Evolutionary conservation across 2,329 filamentous ascomycete genomes (phyloP), one percentile per base, ranked within the genome.

Genomic region (Hypoxylon sp.): DNA sequence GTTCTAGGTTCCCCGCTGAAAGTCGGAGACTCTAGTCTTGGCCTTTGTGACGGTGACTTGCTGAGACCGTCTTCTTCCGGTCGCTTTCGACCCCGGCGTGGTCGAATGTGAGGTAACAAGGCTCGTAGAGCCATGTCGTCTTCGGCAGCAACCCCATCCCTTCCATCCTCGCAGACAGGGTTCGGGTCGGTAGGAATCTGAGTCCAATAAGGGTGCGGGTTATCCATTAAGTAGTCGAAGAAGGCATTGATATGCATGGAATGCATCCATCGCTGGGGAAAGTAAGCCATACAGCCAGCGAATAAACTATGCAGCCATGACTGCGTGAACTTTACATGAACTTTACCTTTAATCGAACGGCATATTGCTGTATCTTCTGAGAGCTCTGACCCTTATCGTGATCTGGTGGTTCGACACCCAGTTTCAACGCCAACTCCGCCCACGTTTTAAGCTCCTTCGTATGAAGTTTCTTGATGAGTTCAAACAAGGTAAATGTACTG

Each of bases 221-320:
- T 93, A 52, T 89, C 89, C 68, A 95, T 85, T 19, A 97, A 87
- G 77, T 93, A 98, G 77, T 97, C 93, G 75, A 97, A 98, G 78
- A 98, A 98, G 10, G 93, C 92, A 83, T 97, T 93, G 57, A 97
- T 89, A 78, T 97, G 94, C 91, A 97, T 95, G 4, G 94, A 94
- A 77, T 93, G 93, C 93, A 98, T 96, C 94, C 94, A 98, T 76
- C 95, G 90, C 92, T 78, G 62, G 21, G 21, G 52, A 32, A 48
- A 62, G 74, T 75, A 64, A 77, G 73, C 69, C 48, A 51, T 93
- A 74, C 41, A 50, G n/a, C 38, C 13, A 38, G 1, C 53, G 28
- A 41, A 57, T 34, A 41, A 30, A 5, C 14, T 38, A 11, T 38
- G 56, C 5, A 48, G 14, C n/a, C 38, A 25, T 43, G 9, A 19